phyloP scores from a whole-genome alignment of 805 yeast genomes.

The Pichia exigua region DNA sequence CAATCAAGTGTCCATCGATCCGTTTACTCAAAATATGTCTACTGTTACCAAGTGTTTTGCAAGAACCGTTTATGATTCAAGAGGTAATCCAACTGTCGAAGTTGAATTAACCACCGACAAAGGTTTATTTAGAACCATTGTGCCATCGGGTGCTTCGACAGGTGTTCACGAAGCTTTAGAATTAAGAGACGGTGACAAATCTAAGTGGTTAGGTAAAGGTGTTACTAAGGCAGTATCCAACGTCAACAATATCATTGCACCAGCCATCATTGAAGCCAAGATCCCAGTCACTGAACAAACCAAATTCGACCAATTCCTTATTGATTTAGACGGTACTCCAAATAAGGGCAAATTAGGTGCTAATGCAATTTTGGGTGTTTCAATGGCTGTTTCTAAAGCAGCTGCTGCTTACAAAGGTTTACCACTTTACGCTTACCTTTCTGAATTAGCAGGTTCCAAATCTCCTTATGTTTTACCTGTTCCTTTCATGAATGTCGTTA shows the following conservation, averaged over 20 bases:
- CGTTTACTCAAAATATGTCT: constrained; percentile 24
- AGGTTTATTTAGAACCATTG: constrained; percentile 94
- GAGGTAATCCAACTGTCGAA: constrained; percentile 99
- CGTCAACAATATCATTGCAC: constrained; percentile 92
- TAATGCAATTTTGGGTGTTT: constrained; percentile 96
- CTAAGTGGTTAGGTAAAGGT: constrained; percentile 99
- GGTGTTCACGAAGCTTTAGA: constrained; percentile 98
- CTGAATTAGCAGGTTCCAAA: constrained; percentile 70
- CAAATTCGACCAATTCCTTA: constrained; percentile 79
- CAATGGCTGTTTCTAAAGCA: constrained; percentile 94
- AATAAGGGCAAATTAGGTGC: constrained; percentile 98
- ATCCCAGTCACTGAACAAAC: constrained; percentile 82
- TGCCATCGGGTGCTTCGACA: constrained; percentile 99
- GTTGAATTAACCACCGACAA: constrained; percentile 89
- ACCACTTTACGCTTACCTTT: constrained; percentile 88
- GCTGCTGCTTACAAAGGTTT: constrained; percentile 94
- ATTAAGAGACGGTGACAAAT: constrained; percentile 95
- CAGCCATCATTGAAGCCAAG: constrained; percentile 78
- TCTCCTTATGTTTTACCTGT: constrained; percentile 92
- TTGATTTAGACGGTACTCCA: constrained; percentile 88
- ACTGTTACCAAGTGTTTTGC: constrained; percentile 83
- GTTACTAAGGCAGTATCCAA: constrained; percentile 93
- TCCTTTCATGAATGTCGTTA: constrained; percentile 97
- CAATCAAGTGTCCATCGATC: no score
- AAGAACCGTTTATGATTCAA: constrained; percentile 97